phyloP scores from a whole-genome alignment of 1,284 basidiomycete genomes.

The Fomitopsis palustris region DNA sequence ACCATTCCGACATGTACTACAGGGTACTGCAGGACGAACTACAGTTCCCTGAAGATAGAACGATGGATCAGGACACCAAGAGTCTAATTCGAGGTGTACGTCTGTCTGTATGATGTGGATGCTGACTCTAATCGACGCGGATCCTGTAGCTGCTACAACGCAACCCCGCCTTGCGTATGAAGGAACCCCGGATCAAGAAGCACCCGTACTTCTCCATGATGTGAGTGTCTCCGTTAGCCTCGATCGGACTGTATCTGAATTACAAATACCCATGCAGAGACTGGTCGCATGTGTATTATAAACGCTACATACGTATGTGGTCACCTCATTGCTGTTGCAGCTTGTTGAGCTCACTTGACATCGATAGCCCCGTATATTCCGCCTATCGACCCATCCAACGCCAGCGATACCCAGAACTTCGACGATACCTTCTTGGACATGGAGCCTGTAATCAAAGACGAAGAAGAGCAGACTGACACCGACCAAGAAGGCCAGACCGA shows the following conservation, averaged over 20 bases:
- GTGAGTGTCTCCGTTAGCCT: slow-evolving; percentile 43
- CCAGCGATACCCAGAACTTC: slow-evolving; percentile 96
- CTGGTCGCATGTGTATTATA: slow-evolving; percentile 92
- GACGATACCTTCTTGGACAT: slow-evolving; percentile 96
- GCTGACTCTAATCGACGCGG: slow-evolving; percentile 13
- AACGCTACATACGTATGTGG: slow-evolving; percentile 81
- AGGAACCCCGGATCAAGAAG: slow-evolving; percentile 89
- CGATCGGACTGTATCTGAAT: background rate
- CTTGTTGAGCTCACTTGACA: background rate
- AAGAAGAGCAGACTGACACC: slow-evolving; percentile 39
- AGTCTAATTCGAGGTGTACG: slow-evolving; percentile 90
- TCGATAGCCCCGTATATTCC: slow-evolving; percentile 91
- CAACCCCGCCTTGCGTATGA: slow-evolving; percentile 86
- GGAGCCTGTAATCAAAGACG: slow-evolving; percentile 82
- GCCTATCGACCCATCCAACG: slow-evolving; percentile 88
- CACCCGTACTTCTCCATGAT: slow-evolving; percentile 98
- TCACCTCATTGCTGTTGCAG: background rate
- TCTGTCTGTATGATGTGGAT: slow-evolving; percentile 12
- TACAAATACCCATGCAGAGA: slow-evolving; percentile 47
- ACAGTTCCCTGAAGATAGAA: slow-evolving; percentile 84
- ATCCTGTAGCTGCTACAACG: slow-evolving; percentile 77
- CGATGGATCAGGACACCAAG: slow-evolving; percentile 93
- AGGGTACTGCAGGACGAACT: slow-evolving; percentile 86
- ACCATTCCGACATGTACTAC: slow-evolving; percentile 94
- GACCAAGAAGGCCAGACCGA: slow-evolving; percentile 50